These are phyloP conservation scores for Saxophila tyrrhenica DNA, from an alignment of 495 filamentous ascomycete species.

Conservation along the genomic window DNA sequence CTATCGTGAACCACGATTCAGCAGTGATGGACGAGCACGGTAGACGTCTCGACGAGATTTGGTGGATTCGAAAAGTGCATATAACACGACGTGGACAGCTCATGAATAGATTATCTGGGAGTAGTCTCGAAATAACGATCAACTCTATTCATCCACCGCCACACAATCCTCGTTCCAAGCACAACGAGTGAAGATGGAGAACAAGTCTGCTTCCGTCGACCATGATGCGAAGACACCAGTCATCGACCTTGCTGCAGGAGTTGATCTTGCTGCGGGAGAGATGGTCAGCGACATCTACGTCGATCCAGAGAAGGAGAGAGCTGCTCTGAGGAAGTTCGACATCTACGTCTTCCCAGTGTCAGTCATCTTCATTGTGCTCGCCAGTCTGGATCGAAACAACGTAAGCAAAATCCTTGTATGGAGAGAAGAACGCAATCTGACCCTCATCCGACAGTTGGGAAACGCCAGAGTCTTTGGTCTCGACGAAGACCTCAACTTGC, in stretches of 20 bases:
- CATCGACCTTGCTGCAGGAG: not conserved
- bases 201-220: not conserved
- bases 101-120: too few relatives aligned
- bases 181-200: not conserved
- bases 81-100: too few relatives aligned
- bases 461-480: constrained; percentile 27
- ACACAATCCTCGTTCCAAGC: too few relatives aligned
- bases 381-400: constrained; percentile 4
- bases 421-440: not conserved
- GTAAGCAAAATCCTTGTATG: too few relatives aligned
- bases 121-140: too few relatives aligned
- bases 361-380: constrained; percentile 1
- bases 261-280: not conserved
- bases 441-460: constrained; percentile 11
- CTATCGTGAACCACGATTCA: not conserved
- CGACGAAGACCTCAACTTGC: constrained; percentile 20
- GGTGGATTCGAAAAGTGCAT: too few relatives aligned
- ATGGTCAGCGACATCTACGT: not conserved
- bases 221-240: not conserved
- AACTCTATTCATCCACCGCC: too few relatives aligned
- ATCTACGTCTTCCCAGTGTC: not conserved
- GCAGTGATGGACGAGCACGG: too few relatives aligned
- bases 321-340: constrained; percentile 6
- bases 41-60: too few relatives aligned
- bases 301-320: constrained; percentile 4